Conservation (phyloP, 2,329 filamentous ascomycete genomes). For the Cercospora janseana region DNA sequence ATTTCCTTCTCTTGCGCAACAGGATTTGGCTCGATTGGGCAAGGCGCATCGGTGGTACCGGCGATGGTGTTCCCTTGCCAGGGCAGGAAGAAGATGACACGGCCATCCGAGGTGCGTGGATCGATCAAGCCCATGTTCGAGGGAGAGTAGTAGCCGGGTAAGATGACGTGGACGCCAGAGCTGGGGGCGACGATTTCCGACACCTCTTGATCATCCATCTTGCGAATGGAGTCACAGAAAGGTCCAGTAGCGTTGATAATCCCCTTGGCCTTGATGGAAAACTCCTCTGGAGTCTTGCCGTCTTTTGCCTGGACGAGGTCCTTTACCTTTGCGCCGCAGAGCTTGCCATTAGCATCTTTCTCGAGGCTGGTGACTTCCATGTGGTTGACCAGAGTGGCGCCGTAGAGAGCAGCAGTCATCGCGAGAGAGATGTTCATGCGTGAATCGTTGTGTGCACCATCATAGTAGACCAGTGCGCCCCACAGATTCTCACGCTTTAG, state of each 20-base stretch:
- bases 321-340: slow-evolving; percentile 71
- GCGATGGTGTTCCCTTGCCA: slow-evolving; percentile 94
- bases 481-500: slow-evolving; percentile 74
- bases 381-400: slow-evolving; percentile 78
- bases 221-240: slow-evolving; percentile 80
- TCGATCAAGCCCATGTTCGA: slow-evolving; percentile 86
- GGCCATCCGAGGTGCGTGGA: slow-evolving; percentile 79
- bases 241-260: slow-evolving; percentile 87
- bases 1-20: slow-evolving; percentile 80
- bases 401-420: slow-evolving; percentile 85
- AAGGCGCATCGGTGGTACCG: slow-evolving; percentile 79
- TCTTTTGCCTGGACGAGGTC: slow-evolving; percentile 67
- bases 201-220: slow-evolving; percentile 72
- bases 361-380: slow-evolving; percentile 73
- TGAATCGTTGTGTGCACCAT: slow-evolving; percentile 88
- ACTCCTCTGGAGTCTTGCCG: slow-evolving; percentile 60
- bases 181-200: slow-evolving; percentile 81
- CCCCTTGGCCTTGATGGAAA: slow-evolving; percentile 73
- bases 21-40: slow-evolving; percentile 69
- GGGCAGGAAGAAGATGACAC: slow-evolving; percentile 89
- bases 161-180: slow-evolving; percentile 80
- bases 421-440: slow-evolving; percentile 88
- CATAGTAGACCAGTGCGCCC: slow-evolving; percentile 85
- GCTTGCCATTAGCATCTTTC: slow-evolving; percentile 69
- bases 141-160: slow-evolving; percentile 83